Conservation (phyloP, 192 early-diverging fungal species). For the Entomortierella chlamydospora region DNA sequence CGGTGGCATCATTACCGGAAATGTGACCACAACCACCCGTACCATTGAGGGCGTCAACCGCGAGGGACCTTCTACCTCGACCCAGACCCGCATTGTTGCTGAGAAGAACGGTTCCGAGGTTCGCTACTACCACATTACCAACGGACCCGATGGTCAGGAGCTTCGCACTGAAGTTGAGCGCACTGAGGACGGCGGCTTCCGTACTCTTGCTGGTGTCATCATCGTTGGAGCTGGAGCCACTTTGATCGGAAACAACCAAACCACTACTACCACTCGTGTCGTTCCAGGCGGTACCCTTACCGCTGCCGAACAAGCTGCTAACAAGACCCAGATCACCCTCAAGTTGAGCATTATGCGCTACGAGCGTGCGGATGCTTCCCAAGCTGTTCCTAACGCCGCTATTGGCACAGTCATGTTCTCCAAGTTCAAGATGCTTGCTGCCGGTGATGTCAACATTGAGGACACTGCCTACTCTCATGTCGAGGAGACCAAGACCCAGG, state of each 20-base stretch:
- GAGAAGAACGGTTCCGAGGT: constrained; percentile 31
- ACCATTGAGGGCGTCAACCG: constrained; percentile 19
- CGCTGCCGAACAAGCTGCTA: constrained; percentile 50
- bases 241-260: constrained; percentile 47
- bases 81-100: constrained; percentile 49
- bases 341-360: constrained; percentile 56
- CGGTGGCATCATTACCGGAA: constrained; percentile 50
- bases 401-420: constrained; percentile 48
- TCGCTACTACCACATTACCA: constrained; percentile 43
- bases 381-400: constrained; percentile 41
- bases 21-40: constrained; percentile 47
- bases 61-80: constrained; percentile 18
- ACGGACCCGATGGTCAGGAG: constrained; percentile 45
- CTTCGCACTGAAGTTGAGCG: constrained; percentile 51
- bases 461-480: constrained; percentile 46
- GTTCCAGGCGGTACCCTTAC: constrained; percentile 41
- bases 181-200: constrained; percentile 52
- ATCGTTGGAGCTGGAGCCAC: constrained; percentile 51
- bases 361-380: constrained; percentile 48
- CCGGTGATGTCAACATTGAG: constrained; percentile 46
- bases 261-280: constrained; percentile 52
- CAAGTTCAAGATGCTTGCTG: constrained; percentile 53
- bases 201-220: constrained; percentile 44
- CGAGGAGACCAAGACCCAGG: constrained; percentile 41
- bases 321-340: constrained; percentile 53